These are phyloP conservation scores for Melanomma pulvis-pyrius DNA, from an alignment of 495 filamentous ascomycete species.

Conservation along the genomic window DNA sequence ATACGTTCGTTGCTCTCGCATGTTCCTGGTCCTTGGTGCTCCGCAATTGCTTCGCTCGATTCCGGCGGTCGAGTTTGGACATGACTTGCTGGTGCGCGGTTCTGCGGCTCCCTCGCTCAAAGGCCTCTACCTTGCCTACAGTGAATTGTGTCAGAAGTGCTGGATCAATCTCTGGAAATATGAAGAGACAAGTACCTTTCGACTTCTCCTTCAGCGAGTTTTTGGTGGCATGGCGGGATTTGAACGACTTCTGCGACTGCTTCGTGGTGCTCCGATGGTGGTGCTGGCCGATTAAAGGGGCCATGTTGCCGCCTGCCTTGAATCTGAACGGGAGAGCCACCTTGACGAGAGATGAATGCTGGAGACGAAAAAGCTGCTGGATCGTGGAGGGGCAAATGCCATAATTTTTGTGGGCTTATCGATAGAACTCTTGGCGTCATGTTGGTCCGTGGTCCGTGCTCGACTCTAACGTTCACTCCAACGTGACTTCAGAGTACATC, in stretches of 20 bases:
- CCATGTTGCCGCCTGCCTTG: constrained; percentile 77
- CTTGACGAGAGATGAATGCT: constrained; percentile 2
- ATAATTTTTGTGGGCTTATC: constrained; percentile 36
- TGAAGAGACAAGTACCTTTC: constrained; percentile 62
- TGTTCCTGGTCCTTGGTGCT: constrained; percentile 79
- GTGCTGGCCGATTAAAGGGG: constrained; percentile 53
- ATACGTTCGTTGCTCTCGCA: constrained; percentile 72
- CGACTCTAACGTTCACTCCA: not conserved
- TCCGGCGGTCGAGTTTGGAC: constrained; percentile 92
- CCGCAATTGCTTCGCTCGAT: constrained; percentile 87
- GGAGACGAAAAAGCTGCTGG: not conserved
- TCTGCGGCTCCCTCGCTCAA: constrained; percentile 67
- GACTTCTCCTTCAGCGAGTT: constrained; percentile 74
- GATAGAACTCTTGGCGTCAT: constrained; percentile 16
- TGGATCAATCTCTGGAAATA: not conserved
- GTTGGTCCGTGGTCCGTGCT: not conserved
- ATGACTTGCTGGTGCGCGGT: constrained; percentile 94
- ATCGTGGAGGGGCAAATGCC: not conserved
- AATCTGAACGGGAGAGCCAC: constrained; percentile 81
- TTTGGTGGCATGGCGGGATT: constrained; percentile 87
- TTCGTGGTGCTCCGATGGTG: constrained; percentile 94
- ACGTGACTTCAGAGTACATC: no score
- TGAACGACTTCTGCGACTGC: constrained; percentile 81
- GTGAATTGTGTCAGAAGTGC: not conserved
- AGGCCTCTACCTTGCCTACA: constrained; percentile 64